phyloP scores from a whole-genome alignment of 148 eudicot genomes.

The Fagopyrum homotropicum region DNA sequence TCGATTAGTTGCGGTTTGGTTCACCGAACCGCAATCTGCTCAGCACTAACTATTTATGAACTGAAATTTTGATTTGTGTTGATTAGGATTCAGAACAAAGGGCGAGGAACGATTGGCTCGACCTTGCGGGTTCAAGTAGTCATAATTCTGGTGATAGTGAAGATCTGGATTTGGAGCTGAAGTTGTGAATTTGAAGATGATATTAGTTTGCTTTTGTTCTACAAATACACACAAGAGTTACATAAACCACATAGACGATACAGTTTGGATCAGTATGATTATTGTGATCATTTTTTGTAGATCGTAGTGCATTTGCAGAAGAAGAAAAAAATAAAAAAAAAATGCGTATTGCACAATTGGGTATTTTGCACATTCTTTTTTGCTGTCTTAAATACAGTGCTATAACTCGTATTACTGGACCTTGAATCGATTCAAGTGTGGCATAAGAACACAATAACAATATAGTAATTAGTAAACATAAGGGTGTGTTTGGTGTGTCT shows the following conservation, averaged over 20 bases:
- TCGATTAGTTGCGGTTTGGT: no score
- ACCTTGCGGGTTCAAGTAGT: slow-evolving; percentile 30
- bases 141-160: slow-evolving; percentile 34
- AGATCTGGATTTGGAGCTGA: slow-evolving; percentile 55
- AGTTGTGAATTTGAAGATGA: slow-evolving; percentile 18
- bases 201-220: background rate
- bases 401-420: no score
- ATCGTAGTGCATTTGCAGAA: background rate
- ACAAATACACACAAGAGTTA: background rate
- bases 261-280: background rate
- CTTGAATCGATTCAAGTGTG: no score
- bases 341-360: background rate
- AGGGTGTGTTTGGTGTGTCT: no score
- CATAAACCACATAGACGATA: background rate
- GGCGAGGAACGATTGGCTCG: slow-evolving; percentile 14
- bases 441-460: no score
- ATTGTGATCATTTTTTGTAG: slow-evolving; percentile 5
- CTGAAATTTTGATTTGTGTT: background rate
- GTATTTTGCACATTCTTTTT: background rate
- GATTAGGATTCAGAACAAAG: slow-evolving; percentile 18
- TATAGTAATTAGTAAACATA: no score
- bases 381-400: background rate
- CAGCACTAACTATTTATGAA: no score
- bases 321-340: background rate
- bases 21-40: no score